Conservation (phyloP, 176 grass and related monocot genomes). For the Alloteropsis semialata region DNA sequence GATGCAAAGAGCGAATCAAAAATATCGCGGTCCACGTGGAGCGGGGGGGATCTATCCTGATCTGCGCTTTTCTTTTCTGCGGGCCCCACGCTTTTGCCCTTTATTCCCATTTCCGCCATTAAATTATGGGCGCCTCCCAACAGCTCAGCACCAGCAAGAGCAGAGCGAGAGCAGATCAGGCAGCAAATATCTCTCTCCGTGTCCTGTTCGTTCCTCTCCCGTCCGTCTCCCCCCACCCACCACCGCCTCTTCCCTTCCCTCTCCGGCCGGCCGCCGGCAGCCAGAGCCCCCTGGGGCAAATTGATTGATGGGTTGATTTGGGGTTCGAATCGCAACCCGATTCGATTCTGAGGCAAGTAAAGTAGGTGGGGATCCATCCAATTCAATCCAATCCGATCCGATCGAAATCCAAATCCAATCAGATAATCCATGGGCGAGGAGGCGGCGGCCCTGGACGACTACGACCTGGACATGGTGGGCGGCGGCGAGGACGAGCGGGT, state of each 20-base stretch:
- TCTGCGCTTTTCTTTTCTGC: conserved; percentile 21
- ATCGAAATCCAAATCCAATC: too few species aligned
- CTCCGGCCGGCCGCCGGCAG: background rate
- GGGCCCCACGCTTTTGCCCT: background rate
- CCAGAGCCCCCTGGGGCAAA: accelerated
- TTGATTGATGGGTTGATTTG: background rate
- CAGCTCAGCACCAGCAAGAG: background rate
- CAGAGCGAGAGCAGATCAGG: too few species aligned
- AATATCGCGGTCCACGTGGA: conserved; percentile 66
- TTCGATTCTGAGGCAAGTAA: too few species aligned
- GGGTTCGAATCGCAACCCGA: too few species aligned
- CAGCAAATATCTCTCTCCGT: conserved; percentile 8
- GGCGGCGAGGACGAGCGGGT: conserved; percentile 33
- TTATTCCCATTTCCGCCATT: conserved; percentile 24
- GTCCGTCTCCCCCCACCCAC: background rate
- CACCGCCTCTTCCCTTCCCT: background rate
- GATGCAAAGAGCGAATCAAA: conserved; percentile 42
- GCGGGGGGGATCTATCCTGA: conserved; percentile 23
- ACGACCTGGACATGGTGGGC: conserved; percentile 11
- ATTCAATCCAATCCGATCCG: too few species aligned
- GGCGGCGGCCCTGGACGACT: conserved; percentile 20
- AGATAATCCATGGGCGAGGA: conserved; percentile 42
- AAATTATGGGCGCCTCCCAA: background rate
- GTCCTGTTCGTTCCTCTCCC: background rate
- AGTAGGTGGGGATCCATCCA: too few species aligned